Evolutionary conservation across 1,139 yeast genomes (phyloP).

Genomic region (Meyerozyma sp.): DNA sequence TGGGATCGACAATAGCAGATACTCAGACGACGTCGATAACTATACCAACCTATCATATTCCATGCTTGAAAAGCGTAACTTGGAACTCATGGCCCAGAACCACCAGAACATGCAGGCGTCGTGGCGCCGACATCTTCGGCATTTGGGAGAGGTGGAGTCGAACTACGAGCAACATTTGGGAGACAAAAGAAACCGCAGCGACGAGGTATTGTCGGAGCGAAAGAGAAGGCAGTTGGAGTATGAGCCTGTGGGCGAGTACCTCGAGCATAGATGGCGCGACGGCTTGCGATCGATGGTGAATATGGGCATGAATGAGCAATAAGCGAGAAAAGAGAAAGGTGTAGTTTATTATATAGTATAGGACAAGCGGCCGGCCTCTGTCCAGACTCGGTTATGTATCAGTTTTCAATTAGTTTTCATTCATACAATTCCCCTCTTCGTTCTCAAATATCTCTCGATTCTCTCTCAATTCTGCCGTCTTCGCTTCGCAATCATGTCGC

Average conservation of each 20-base stretch:
- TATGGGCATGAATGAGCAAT: conserved; percentile 13
- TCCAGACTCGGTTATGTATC: no score
- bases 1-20: conserved; percentile 28
- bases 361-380: neutral
- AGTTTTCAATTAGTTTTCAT: no score
- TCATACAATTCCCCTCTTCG: no score
- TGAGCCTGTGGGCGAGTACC: conserved; percentile 30
- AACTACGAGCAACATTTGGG: conserved; percentile 12
- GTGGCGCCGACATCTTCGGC: conserved; percentile 16
- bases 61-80: conserved; percentile 23
- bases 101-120: conserved; percentile 12
- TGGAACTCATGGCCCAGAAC: conserved; percentile 18
- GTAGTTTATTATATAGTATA: neutral
- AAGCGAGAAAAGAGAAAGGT: neutral
- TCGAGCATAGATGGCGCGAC: conserved; percentile 34
- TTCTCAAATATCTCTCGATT: no score
- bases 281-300: conserved; percentile 35
- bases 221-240: conserved; percentile 29
- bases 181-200: conserved; percentile 25
- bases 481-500: conserved; percentile 64
- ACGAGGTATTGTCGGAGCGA: conserved; percentile 24
- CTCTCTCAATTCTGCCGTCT: conserved; percentile 10
- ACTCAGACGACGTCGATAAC: conserved; percentile 13
- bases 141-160: conserved; percentile 14
- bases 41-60: conserved; percentile 30